A percentile compares a stretch with the other conserved stretches of the same genome.
phyloP scores from a whole-genome alignment of 176 grass and related monocot species.

The Carex parvula region DNA sequence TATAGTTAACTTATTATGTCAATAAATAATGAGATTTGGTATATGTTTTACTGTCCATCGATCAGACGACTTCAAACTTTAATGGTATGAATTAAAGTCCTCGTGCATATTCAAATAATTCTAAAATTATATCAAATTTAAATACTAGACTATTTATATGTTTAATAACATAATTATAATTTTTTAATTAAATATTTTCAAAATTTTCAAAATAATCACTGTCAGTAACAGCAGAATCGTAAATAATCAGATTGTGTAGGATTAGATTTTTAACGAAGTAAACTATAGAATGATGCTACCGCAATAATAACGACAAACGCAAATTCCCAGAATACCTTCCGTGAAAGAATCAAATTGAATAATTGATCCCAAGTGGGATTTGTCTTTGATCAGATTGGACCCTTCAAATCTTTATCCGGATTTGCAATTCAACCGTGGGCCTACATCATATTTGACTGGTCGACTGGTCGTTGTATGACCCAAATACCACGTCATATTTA shows the following conservation, averaged over 20 bases:
- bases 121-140: too few species aligned
- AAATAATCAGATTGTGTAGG: neutral
- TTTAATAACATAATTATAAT: too few species aligned
- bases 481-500: neutral
- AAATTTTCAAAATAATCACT: too few species aligned
- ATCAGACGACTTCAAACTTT: too few species aligned
- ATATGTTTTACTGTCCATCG: too few species aligned
- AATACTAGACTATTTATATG: too few species aligned
- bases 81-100: too few species aligned
- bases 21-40: too few species aligned
- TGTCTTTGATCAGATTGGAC: neutral
- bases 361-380: neutral
- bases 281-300: neutral
- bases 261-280: neutral
- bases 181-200: too few species aligned
- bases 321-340: neutral
- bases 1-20: too few species aligned
- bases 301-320: neutral
- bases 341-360: constrained; percentile 1
- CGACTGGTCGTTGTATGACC: neutral
- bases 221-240: too few species aligned
- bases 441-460: neutral
- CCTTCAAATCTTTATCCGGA: neutral
- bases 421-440: neutral
- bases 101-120: too few species aligned